Percentiles rank a stretch among this genome's conserved stretches.
Conservation (phyloP, 345 rosid genomes). For the Nephelium lappaceum region DNA sequence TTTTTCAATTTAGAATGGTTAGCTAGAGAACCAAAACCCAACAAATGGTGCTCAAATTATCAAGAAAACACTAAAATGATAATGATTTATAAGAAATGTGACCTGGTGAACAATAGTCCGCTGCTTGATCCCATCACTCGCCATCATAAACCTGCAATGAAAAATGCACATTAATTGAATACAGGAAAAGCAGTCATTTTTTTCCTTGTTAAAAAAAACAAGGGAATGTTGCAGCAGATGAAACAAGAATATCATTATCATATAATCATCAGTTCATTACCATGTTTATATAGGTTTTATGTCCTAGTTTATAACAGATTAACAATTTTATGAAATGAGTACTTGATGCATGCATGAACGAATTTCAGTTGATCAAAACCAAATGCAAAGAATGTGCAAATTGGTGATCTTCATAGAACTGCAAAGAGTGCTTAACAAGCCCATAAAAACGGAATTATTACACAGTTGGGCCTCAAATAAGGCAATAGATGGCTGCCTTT, state of each 20-base stretch:
- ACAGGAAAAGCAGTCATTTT: background rate
- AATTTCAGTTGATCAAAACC: background rate
- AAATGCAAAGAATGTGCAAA: conserved; percentile 6
- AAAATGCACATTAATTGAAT: conserved; percentile 8
- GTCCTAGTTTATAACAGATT: background rate
- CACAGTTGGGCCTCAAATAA: background rate
- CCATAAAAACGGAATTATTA: background rate
- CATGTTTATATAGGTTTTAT: background rate
- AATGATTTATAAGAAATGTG: conserved; percentile 8
- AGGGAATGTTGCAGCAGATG: background rate
- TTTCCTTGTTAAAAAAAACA: background rate
- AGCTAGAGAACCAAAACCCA: conserved; percentile 3
- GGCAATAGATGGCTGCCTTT: background rate
- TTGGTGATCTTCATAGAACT: background rate
- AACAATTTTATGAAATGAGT: background rate
- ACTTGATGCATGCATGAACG: background rate
- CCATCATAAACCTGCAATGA: conserved; percentile 80
- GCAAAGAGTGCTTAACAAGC: background rate
- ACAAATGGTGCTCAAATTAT: background rate
- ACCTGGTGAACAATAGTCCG: conserved; percentile 66
- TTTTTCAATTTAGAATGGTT: background rate
- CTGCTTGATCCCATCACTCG: conserved; percentile 79
- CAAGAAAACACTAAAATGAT: conserved; percentile 1
- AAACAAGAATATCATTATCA: background rate
- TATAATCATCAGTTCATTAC: background rate